Percentiles rank a stretch among this genome's conserved stretches.
These are phyloP conservation scores for Parietaria judaica DNA, from an alignment of 306 rosid species.

Conservation along the genomic window DNA sequence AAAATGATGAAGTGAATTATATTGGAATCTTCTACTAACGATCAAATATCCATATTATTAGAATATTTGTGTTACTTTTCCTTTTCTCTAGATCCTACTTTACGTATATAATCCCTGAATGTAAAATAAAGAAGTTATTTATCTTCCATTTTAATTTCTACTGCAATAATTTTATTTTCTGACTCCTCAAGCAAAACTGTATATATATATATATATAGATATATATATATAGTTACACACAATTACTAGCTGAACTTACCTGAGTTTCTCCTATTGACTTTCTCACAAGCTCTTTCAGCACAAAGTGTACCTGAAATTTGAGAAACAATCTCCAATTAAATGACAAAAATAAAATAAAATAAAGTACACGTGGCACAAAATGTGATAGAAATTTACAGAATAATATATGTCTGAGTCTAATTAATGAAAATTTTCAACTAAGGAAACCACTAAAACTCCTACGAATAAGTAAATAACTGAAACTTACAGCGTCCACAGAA, in stretches of 20 bases:
- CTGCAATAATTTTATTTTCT: no score
- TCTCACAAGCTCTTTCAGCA: slow-evolving; percentile 95
- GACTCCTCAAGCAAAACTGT: neutral
- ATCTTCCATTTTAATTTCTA: no score
- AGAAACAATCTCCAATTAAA: neutral
- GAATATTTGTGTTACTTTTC: no score
- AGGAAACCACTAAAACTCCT: neutral
- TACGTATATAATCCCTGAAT: no score
- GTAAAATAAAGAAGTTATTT: no score
- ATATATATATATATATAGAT: no score
- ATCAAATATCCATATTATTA: no score
- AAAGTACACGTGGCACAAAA: no score
- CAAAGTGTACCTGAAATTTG: slow-evolving; percentile 72
- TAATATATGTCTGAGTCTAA: neutral
- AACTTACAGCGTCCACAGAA: slow-evolving; percentile 93
- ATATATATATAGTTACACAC: neutral
- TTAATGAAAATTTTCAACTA: neutral
- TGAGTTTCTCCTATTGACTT: slow-evolving; percentile 86
- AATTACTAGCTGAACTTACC: slow-evolving; percentile 27
- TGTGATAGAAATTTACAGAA: no score
- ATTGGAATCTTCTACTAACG: no score
- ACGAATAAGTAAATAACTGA: slow-evolving; percentile 1
- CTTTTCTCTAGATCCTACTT: no score
- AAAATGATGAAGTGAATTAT: slow-evolving; percentile 6
- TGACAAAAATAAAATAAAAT: no score